Evolutionary conservation across 192 early-diverging fungal species (phyloP).

Genomic region (Umbelopsis isabellina): DNA sequence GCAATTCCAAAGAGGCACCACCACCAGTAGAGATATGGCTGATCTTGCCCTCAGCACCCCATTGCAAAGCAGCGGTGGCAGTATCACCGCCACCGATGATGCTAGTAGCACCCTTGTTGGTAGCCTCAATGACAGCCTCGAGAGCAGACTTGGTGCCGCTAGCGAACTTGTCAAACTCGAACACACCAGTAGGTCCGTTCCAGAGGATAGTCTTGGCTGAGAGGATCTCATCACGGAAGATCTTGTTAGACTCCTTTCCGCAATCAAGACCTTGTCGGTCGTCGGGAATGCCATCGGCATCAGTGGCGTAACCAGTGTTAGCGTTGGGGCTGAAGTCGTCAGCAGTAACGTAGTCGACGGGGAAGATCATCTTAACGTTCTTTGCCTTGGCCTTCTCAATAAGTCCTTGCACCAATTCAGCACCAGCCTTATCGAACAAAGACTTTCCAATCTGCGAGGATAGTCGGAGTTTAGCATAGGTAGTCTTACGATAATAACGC

Average conservation of each 20-base stretch:
- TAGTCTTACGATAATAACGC: neutral
- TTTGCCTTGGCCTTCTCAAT: conserved; percentile 91
- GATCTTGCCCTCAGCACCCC: conserved; percentile 80
- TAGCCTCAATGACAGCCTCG: conserved; percentile 85
- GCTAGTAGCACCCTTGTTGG: conserved; percentile 81
- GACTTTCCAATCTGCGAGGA: conserved; percentile 81
- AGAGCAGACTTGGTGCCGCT: conserved; percentile 81
- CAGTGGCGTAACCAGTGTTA: conserved; percentile 83
- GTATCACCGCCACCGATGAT: conserved; percentile 99
- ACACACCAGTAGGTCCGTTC: conserved; percentile 98
- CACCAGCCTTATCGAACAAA: conserved; percentile 86
- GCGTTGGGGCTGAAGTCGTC: conserved; percentile 88
- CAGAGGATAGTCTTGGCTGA: conserved; percentile 93
- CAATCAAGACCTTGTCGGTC: conserved; percentile 95
- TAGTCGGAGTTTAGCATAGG: conserved; percentile 15
- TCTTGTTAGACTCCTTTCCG: conserved; percentile 78
- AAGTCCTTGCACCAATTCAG: conserved; percentile 79
- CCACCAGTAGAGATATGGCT: conserved; percentile 96
- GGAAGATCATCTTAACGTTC: conserved; percentile 88
- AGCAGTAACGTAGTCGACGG: conserved; percentile 87
- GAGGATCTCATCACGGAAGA: conserved; percentile 69
- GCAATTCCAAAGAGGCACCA: conserved; percentile 93
- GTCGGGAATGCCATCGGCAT: conserved; percentile 82
- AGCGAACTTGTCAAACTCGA: conserved; percentile 96
- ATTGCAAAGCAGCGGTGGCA: conserved; percentile 95